A percentile compares a stretch with the other conserved stretches of the same genome.
Evolutionary conservation across 306 rosid species (phyloP).

Genomic region (Cucumis melo): DNA sequence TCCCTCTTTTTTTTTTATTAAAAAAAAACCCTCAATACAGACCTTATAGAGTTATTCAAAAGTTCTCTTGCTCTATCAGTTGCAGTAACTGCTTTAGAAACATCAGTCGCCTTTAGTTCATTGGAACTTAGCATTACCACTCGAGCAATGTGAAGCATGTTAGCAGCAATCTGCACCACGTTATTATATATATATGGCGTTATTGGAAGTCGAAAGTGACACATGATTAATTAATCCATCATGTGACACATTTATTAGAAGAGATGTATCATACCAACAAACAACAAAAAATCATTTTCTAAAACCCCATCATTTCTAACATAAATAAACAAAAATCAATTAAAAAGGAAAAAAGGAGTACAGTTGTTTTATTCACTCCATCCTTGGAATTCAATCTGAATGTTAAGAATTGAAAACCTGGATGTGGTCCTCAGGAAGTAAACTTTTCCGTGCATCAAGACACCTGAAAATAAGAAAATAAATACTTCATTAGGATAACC

Average conservation of each 20-base stretch:
- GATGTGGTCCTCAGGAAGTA: slow-evolving; percentile 56
- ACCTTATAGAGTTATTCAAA: slow-evolving; percentile 55
- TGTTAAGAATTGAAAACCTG: slow-evolving; percentile 37
- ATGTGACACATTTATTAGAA: background rate
- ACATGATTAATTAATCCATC: background rate
- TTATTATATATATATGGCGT: background rate
- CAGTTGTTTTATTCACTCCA: background rate
- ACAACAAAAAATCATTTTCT: background rate
- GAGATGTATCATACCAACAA: background rate
- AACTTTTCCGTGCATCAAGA: slow-evolving; percentile 45
- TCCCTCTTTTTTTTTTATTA: too few species aligned
- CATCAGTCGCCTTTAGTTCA: slow-evolving; percentile 25
- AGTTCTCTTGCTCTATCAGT: slow-evolving; percentile 43
- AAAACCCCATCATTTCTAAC: background rate
- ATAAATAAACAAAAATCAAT: background rate
- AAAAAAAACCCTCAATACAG: background rate
- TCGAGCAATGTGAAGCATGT: slow-evolving; percentile 64
- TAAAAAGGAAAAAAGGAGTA: background rate
- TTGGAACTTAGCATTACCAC: slow-evolving; percentile 38
- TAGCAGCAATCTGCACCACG: slow-evolving; percentile 51
- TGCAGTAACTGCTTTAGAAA: slow-evolving; percentile 34
- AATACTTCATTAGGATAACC: background rate
- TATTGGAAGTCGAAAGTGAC: background rate
- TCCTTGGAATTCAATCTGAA: background rate
- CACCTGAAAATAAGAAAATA: slow-evolving; percentile 30